These are phyloP conservation scores for Glutinoglossum americanum DNA, from an alignment of 495 filamentous ascomycete genomes.

Conservation along the genomic window DNA sequence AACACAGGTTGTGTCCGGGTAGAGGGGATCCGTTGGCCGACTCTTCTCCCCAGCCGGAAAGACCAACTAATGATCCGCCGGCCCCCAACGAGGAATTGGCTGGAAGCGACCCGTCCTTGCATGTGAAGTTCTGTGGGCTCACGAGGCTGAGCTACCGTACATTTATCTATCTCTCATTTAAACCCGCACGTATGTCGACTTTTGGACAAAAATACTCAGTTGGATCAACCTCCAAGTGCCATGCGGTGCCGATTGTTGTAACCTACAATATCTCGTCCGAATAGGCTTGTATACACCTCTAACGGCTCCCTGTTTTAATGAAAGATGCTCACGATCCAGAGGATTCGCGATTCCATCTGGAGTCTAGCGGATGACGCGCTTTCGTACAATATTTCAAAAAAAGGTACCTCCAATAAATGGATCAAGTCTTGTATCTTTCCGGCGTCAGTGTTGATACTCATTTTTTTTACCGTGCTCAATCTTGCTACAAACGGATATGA, in stretches of 20 bases:
- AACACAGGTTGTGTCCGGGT: too few relatives aligned
- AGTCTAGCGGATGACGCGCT: background rate
- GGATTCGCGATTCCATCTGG: background rate
- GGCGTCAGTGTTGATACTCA: background rate
- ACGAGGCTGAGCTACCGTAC: background rate
- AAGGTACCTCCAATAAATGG: conserved; percentile 1
- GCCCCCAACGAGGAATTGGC: background rate
- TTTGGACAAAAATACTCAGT: too few relatives aligned
- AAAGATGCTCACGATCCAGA: background rate
- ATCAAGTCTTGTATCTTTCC: conserved; percentile 1
- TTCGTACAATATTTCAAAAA: conserved; percentile 7
- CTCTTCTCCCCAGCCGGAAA: background rate
- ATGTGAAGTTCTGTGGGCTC: too few relatives aligned
- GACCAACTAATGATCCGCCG: background rate
- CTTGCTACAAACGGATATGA: conserved; percentile 7
- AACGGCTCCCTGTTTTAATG: background rate
- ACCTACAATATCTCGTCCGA: background rate
- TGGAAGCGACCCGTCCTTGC: background rate
- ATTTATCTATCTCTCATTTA: background rate
- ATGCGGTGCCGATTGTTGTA: too few relatives aligned
- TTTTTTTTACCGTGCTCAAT: conserved; percentile 5
- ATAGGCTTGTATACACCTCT: background rate
- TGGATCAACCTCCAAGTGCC: too few relatives aligned
- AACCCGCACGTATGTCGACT: background rate
- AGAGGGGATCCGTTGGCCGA: background rate